Evolutionary conservation across 805 yeast species (phyloP).

Genomic region (Helenozyma baotianmanensis): DNA sequence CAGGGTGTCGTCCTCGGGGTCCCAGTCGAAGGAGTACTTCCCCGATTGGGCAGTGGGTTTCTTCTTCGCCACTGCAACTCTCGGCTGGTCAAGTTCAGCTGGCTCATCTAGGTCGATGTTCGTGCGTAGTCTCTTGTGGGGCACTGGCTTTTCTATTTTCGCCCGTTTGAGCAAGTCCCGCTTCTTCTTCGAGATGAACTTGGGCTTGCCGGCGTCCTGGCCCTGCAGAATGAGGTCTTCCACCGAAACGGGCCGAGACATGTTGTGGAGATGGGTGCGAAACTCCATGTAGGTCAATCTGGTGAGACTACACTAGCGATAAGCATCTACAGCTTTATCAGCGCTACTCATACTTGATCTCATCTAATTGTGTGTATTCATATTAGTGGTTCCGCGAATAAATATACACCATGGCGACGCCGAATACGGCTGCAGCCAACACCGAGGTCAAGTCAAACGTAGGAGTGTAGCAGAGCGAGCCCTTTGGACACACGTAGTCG

Average conservation of each 20-base stretch:
- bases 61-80: too few species aligned
- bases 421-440: conserved; percentile 18
- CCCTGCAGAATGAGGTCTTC: conserved; percentile 13
- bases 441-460: conserved; percentile 25
- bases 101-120: too few species aligned
- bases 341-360: too few species aligned
- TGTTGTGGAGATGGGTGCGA: background rate
- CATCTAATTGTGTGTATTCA: too few species aligned
- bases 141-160: conserved; percentile 1
- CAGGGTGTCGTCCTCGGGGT: conserved; percentile 61
- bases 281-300: too few species aligned
- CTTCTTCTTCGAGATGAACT: conserved; percentile 13
- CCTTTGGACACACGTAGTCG: conserved; percentile 19
- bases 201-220: conserved; percentile 8
- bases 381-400: conserved; percentile 1
- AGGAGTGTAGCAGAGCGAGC: conserved; percentile 24
- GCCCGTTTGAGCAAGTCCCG: conserved; percentile 2
- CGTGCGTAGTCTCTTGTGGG: too few species aligned
- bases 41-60: too few species aligned
- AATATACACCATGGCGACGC: conserved; percentile 12
- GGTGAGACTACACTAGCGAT: too few species aligned
- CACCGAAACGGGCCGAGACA: conserved; percentile 15
- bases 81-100: too few species aligned
- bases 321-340: too few species aligned
- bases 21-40: conserved; percentile 69